Base-by-base conservation (phyloP, 2,329 filamentous ascomycete genomes). In the Metarhizium sp. region DNA sequence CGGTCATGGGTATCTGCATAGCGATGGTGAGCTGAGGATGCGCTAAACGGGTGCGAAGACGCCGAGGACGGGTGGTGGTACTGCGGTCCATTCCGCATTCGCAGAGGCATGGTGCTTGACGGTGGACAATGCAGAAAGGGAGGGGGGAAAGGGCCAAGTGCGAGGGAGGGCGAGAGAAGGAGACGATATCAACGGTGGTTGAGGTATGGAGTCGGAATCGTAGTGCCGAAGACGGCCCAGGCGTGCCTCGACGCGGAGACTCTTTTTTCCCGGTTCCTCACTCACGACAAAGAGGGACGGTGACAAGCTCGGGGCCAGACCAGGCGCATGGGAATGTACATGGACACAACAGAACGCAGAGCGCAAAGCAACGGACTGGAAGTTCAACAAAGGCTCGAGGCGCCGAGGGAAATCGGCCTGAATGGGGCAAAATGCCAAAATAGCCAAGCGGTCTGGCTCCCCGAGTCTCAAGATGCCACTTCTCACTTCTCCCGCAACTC, bases 1-100 rank as follows among this genome's bases (percentile, higher is more conserved):
- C 78, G 74, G 63, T 83, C 80, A 54, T 72, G 69, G 38, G 77
- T 73, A 68, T 84, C 81, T 84, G 67, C 57, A 60, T 60, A 56
- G 43, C 58, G 63, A 52, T 63, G 63, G 68, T 77, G 68, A 76
- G 74, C 61, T 50, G 57, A 47, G 1, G 56, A 53, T 58, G 61
- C 51, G 16, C 32, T 46, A 36, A 49, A 63, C 7, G 60, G 58
- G 10, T 55, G 51, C 2, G 54, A 55, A 3, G 59, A 59, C 34
- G 60, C 61, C 3, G 59, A 55, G 20, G 60, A 56, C 57, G 64
- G 62, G 42, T 59, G 59, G 51, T 60, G 62, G 54, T 59, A 61
- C 52, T 59, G 60, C 53, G 63, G 58, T 57, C 62, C 63, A 59
- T 66, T 63, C 55, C 64, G 67, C 66, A 65, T 66, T 46, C 67